phyloP scores from a whole-genome alignment of 2,329 filamentous ascomycete species.

The Thielaviopsis populi region DNA sequence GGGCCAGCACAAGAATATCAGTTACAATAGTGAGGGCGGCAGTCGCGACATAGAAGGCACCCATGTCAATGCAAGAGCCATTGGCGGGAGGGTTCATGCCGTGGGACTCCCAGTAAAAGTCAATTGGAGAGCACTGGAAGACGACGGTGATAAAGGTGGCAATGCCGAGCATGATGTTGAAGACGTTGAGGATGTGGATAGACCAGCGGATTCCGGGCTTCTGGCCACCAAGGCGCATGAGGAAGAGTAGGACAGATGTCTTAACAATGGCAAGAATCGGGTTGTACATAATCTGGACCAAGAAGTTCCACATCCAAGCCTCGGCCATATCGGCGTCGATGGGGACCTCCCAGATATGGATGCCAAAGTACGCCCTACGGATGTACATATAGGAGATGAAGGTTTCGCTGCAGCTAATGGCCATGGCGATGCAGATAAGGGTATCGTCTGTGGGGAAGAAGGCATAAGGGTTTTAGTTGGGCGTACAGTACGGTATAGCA shows the following conservation, averaged over 20 bases:
- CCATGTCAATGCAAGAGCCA: conserved; percentile 25
- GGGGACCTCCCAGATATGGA: conserved; percentile 19
- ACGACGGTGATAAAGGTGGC: conserved; percentile 26
- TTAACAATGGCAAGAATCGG: conserved; percentile 33
- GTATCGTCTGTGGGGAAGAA: conserved; percentile 20
- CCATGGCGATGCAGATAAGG: conserved; percentile 21
- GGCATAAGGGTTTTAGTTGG: neutral
- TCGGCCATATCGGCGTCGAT: conserved; percentile 11
- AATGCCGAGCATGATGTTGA: conserved; percentile 25
- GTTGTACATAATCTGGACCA: conserved; percentile 29
- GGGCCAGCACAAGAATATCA: conserved; percentile 26
- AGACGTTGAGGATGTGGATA: conserved; percentile 23
- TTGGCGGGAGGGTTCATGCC: conserved; percentile 16
- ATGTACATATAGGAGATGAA: conserved; percentile 20
- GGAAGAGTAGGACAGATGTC: conserved; percentile 31
- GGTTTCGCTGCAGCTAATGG: conserved; percentile 15
- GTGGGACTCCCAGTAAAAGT: conserved; percentile 22
- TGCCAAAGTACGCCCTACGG: conserved; percentile 24
- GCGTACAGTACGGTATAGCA: neutral
- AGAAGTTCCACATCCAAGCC: conserved; percentile 25
- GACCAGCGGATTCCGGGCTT: conserved; percentile 23
- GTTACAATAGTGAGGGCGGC: conserved; percentile 28
- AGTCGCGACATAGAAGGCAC: conserved; percentile 23
- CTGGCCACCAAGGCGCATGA: conserved; percentile 28
- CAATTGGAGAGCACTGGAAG: conserved; percentile 28